phyloP scores from a whole-genome alignment of 345 rosid species.

The Capsella bursapastoris region DNA sequence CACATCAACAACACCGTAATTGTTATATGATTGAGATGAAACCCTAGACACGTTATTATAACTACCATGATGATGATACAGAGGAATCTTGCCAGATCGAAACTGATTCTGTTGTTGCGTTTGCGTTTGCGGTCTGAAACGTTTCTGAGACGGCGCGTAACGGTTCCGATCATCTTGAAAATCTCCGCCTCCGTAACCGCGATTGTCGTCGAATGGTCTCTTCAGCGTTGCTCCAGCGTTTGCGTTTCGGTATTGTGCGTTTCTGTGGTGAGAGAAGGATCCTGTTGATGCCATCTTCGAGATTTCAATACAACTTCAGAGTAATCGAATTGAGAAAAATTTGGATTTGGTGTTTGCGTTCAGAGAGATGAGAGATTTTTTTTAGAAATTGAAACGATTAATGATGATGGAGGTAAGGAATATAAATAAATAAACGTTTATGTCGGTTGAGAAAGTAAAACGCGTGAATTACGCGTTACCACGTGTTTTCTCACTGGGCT shows the following conservation, averaged over 20 bases:
- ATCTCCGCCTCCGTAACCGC: background rate
- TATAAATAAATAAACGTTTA: background rate
- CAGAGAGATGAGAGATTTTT: constrained; percentile 9
- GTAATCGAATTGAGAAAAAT: background rate
- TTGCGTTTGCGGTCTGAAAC: constrained; percentile 25
- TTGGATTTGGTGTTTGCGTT: constrained; percentile 17
- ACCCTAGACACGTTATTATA: constrained; percentile 44
- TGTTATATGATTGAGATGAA: constrained; percentile 29
- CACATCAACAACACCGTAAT: constrained; percentile 37
- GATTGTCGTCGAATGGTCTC: constrained; percentile 33
- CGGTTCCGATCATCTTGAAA: constrained; percentile 8
- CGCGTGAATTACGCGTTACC: constrained; percentile 31
- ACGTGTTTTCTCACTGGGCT: background rate
- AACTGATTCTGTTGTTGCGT: constrained; percentile 3
- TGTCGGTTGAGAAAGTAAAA: constrained; percentile 33
- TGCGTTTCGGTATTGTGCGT: background rate
- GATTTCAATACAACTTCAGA: background rate
- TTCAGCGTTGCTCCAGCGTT: constrained; percentile 33
- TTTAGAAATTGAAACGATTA: background rate
- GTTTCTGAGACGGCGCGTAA: constrained; percentile 40
- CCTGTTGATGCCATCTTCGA: constrained; percentile 31
- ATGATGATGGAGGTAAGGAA: background rate
- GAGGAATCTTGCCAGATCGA: constrained; percentile 16
- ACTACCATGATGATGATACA: constrained; percentile 27
- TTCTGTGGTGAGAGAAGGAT: constrained; percentile 18